Evolutionary conservation across 495 filamentous ascomycete genomes (phyloP), one percentile per base, ranked within the genome.

Genomic region (Parmelia sp.): DNA sequence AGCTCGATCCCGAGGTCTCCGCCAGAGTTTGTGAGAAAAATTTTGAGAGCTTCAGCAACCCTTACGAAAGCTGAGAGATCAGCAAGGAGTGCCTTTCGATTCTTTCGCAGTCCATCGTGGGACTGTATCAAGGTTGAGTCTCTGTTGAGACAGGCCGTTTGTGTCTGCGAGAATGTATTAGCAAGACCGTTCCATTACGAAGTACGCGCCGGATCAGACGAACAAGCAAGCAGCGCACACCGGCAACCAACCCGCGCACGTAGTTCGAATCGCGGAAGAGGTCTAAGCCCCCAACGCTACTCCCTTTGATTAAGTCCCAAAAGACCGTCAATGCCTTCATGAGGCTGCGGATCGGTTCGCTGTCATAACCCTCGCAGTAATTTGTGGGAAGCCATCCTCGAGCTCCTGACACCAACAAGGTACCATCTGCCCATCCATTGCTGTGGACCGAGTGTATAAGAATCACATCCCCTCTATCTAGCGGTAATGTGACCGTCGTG

Each of bases 351-450:
- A 97, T 93, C 58, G 90, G 85, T 27, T 90, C 80, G 56, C 91
- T 88, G 66, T 96, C 90, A 73, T 96, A 99, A 15, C 90, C 83
- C 73, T 96, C 91, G 78, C 95, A 99, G 73, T 97, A 97, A 74
- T 99, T 99, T 5, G 95, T 97, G 36, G 95, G 95, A 63, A 99
- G 78, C 95, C 95, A 99, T 63, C 95, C 95, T 69, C 95, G 84
- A 62, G 88, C 88, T 23, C 93, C 94, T 17, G 90, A 89, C 60
- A 89, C 83, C 60, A 99, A 76, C 53, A 96, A 79, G n/a, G 95
- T 99, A 47, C 95, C 95, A 75, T 99, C 95, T 47, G 94, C 95
- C 95, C 95, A 99, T 70, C 95, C 95, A 78, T 96, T 99, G 58
- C 90, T 91, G 77, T 99, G 95, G 68, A 99, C 89, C 19, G 94